Evolutionary conservation across 1,284 basidiomycete genomes (phyloP), one percentile per base, ranked within the genome.

Genomic region (Limonomyces culmigenus): DNA sequence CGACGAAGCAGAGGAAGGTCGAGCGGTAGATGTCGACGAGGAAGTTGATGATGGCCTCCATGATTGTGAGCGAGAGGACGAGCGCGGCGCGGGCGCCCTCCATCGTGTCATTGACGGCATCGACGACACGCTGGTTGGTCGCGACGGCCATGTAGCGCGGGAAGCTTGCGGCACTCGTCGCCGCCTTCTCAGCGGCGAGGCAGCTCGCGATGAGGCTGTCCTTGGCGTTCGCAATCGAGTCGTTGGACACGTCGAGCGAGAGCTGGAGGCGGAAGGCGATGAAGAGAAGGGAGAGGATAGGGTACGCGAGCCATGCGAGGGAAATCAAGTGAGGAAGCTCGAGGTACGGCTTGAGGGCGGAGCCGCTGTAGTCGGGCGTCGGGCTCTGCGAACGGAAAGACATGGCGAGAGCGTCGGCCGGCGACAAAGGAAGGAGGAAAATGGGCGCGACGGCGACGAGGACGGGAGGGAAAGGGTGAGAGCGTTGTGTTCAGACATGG

Each of bases 11-110:
- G 35, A 96, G 64, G 45, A 95, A 76, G 2, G 91, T 78, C 3
- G 85, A 88, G 27, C 88, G 76, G 53, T 96, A 98, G 37, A 80
- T 73, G 56, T 91, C 81, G 46, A 96, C 73, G 40, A 95, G 70
- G 55, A 96, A 97, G 45, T 86, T 83, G 55, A 93, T 79, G 45
- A 93, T 74, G 1, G 65, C 74, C 50, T 92, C 81, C 68, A 93
- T 79, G 29, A 76, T 62, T 0, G 79, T 89, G 40, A 93, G 60
- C 3, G 79, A 60, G 29, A 86, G 60, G 21, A 85, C 60, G 37
- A 92, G 65, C 3, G 75, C 69, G 4, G 62, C 70, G 18, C 84
- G 76, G 13, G 87, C 75, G 11, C 70, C 85, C 36, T 79, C 65
- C 50, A 93, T 73, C 0, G 77, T 72, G 1, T 67, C 79, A 45